Percentiles rank a stretch among this genome's conserved stretches.
These are phyloP conservation scores for Dendrobium catenatum DNA, from an alignment of 106 monocot species.

Conservation along the genomic window DNA sequence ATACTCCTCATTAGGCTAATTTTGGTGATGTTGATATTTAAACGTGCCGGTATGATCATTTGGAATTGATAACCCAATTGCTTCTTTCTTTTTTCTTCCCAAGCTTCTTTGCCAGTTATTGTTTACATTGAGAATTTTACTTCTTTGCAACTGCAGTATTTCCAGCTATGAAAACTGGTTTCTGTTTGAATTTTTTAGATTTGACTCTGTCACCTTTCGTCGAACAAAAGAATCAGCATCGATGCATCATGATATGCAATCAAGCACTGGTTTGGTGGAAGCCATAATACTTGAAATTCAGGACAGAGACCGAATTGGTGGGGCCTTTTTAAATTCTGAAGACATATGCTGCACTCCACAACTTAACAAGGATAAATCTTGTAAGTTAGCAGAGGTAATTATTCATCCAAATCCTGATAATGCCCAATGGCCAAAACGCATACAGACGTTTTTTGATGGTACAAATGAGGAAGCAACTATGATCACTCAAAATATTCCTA, in stretches of 20 bases:
- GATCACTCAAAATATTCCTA: conserved; percentile 35
- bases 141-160: neutral
- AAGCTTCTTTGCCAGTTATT: neutral
- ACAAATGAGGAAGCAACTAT: conserved; percentile 57
- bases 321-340: conserved; percentile 66
- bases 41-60: neutral
- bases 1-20: neutral
- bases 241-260: conserved; percentile 67
- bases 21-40: neutral
- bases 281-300: conserved; percentile 91
- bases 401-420: conserved; percentile 65
- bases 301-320: conserved; percentile 86
- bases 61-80: neutral
- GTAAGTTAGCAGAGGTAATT: conserved; percentile 82
- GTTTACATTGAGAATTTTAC: neutral
- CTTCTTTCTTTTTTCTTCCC: neutral
- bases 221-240: conserved; percentile 75
- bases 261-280: conserved; percentile 85
- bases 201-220: conserved; percentile 71
- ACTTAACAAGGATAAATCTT: conserved; percentile 38
- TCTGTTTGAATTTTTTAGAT: conserved; percentile 30
- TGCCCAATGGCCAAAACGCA: conserved; percentile 70
- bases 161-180: neutral
- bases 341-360: conserved; percentile 65
- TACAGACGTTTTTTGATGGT: conserved; percentile 88